Conservation (phyloP, 352 stramenopile genomes). For the Globisporangium splendens region DNA sequence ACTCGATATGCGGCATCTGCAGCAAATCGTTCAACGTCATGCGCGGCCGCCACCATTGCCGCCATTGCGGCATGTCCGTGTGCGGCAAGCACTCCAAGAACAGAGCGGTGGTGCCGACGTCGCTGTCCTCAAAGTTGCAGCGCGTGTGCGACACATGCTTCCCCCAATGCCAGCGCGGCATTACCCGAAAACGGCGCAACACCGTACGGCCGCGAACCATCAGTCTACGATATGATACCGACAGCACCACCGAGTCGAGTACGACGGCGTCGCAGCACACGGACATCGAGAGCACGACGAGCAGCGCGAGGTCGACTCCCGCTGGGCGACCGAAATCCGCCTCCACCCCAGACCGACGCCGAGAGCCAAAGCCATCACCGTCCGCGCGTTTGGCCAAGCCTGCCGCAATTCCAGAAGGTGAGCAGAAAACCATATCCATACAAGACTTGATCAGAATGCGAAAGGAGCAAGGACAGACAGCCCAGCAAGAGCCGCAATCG, state of each 20-base stretch:
- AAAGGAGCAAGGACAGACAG: too few species aligned
- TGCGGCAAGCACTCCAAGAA: slow-evolving; percentile 71
- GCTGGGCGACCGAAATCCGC: background rate
- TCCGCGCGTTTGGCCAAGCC: too few species aligned
- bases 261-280: slow-evolving; percentile 5
- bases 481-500: too few species aligned
- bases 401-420: too few species aligned
- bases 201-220: slow-evolving; percentile 14
- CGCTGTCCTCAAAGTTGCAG: slow-evolving; percentile 59
- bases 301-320: background rate
- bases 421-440: too few species aligned
- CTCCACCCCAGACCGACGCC: background rate
- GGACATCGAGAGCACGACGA: slow-evolving; percentile 10
- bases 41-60: slow-evolving; percentile 74
- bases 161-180: slow-evolving; percentile 35
- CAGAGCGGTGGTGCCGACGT: slow-evolving; percentile 61
- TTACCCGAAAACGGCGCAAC: slow-evolving; percentile 13
- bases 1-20: slow-evolving; percentile 60
- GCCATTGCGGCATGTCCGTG: slow-evolving; percentile 69
- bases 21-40: slow-evolving; percentile 52
- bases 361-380: too few species aligned
- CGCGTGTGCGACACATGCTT: slow-evolving; percentile 76
- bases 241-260: slow-evolving; percentile 10
- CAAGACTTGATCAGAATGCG: too few species aligned
- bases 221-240: slow-evolving; percentile 8